Base-by-base conservation (phyloP, 2,329 filamentous ascomycete genomes). In the Pyrenochaeta sp. region DNA sequence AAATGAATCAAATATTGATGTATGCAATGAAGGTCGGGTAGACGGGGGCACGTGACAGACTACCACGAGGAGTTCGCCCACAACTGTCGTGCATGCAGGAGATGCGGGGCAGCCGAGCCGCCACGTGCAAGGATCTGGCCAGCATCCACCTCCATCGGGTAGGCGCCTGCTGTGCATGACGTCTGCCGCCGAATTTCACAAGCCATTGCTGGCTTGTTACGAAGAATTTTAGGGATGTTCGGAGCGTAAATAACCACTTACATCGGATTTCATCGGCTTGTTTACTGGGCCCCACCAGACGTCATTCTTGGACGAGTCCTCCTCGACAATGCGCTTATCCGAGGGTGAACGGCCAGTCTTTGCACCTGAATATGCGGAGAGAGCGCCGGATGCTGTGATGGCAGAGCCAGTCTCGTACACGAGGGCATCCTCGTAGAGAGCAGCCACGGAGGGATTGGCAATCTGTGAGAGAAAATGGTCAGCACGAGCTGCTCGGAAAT, bases 271-370 rank as follows among this genome's bases (percentile, higher is more conserved):
- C 94, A 99, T 99, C 71, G 93, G 89, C 85, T 97, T 97, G 83
- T 99, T 99, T 62, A 99, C 94, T 43, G 94, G 93, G 68, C 94
- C 94, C 94, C 94, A 97, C 94, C 94, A 99, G 68, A 99, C 83
- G 51, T 99, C 85, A 44, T 94, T 87, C 74, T 96, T 87, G 56
- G 94, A 97, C 53, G 85, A 81, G 48, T 86, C 79, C 75, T 99
- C 94, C 79, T 95, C 85, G 71, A 99, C 94, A 71, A 99, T 89
- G 73, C 94, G 88, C 87, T 99, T 99, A 79, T 99, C 94, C 42
- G 90, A 86, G 17, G 94, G 94, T 51, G 94, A 99, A 58, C 94
- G 91, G 53, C 94, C 94, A 51, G 94, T 99, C 85, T 99, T 99
- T 66, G 91, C 89, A 67, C 94, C 94, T 32, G 94, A 97, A 83